These are phyloP conservation scores for Apiospora sp. DNA, from an alignment of 2,329 filamentous ascomycete species.

Conservation along the genomic window DNA sequence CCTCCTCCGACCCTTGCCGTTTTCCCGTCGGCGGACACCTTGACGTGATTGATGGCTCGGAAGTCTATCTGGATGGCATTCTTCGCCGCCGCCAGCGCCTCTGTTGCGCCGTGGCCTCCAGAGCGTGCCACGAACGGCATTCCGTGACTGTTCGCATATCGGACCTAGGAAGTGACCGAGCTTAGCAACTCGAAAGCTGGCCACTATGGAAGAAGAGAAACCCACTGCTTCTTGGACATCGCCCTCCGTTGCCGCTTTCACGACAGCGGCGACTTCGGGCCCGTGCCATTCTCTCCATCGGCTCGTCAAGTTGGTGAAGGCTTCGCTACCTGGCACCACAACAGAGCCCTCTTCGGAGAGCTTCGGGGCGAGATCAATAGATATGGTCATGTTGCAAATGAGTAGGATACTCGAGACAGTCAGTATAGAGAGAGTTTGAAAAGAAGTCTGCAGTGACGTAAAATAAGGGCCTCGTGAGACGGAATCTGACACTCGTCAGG, in stretches of 20 bases:
- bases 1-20: constrained; percentile 29
- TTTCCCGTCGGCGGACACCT: constrained; percentile 35
- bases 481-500: too few relatives aligned
- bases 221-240: constrained; percentile 36
- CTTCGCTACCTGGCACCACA: neutral
- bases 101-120: constrained; percentile 38
- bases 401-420: neutral
- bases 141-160: constrained; percentile 30
- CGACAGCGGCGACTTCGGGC: constrained; percentile 33
- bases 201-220: neutral
- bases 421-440: too few relatives aligned
- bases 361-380: neutral
- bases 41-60: constrained; percentile 38
- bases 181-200: neutral
- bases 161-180: constrained; percentile 28
- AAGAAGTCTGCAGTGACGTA: too few relatives aligned
- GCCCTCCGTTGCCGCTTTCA: constrained; percentile 32
- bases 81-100: constrained; percentile 30
- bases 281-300: constrained; percentile 33
- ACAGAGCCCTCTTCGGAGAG: constrained; percentile 2
- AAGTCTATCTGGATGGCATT: constrained; percentile 37
- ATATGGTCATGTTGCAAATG: neutral
- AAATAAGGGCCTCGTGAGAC: too few relatives aligned
- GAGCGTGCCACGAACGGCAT: constrained; percentile 36
- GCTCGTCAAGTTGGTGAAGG: constrained; percentile 26